Percentiles rank a stretch among this genome's conserved stretches.
Evolutionary conservation across 2,329 filamentous ascomycete genomes (phyloP).

Genomic region (Pseudogymnoascus sp.): DNA sequence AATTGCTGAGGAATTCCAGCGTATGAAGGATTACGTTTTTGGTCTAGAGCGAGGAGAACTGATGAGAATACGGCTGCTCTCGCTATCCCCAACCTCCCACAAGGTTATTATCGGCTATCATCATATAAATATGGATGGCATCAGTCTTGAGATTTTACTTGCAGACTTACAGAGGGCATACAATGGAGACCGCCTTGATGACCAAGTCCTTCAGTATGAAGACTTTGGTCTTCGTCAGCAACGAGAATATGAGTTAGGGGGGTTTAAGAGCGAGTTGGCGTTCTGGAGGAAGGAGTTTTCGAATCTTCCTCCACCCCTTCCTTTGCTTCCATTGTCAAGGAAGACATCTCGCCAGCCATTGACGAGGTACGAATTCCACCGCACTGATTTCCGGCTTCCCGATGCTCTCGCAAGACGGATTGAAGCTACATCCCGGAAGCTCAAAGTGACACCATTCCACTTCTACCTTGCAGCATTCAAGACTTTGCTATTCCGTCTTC

Average conservation of each 20-base stretch:
- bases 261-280: not conserved
- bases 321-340: not conserved
- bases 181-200: constrained; percentile 9
- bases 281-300: constrained; percentile 6
- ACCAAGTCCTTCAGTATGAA: not conserved
- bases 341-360: not conserved
- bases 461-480: constrained; percentile 37
- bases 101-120: constrained; percentile 19
- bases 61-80: constrained; percentile 5
- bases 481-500: constrained; percentile 30
- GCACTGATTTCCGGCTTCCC: not conserved
- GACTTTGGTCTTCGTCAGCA: not conserved
- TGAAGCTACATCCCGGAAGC: not conserved
- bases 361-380: not conserved
- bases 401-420: not conserved
- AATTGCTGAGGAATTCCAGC: constrained; percentile 13
- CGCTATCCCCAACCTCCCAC: constrained; percentile 11
- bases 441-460: constrained; percentile 34
- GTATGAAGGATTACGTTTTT: constrained; percentile 14
- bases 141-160: constrained; percentile 21
- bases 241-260: not conserved
- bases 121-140: constrained; percentile 24
- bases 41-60: constrained; percentile 18
- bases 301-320: not conserved
- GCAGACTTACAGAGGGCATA: constrained; percentile 21